Conservation (phyloP, 179 eudicot genomes). For the Amaranthus tricolor region DNA sequence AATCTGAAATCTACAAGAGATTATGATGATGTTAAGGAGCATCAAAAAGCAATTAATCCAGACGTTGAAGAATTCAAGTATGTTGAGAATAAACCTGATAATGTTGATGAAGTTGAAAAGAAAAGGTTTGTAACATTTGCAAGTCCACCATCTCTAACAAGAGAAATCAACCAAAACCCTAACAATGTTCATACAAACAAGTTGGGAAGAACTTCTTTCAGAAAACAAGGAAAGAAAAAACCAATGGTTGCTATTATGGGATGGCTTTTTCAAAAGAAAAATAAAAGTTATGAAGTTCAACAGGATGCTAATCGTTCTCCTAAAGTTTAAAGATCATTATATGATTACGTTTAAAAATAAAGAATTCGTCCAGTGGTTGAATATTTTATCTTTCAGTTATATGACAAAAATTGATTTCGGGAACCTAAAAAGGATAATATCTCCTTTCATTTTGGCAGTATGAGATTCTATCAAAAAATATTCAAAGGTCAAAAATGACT, state of each 20-base stretch:
- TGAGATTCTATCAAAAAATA: too few species aligned
- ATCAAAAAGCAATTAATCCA: conserved; percentile 16
- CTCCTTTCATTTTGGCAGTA: too few species aligned
- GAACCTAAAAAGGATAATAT: too few species aligned
- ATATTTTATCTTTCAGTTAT: too few species aligned
- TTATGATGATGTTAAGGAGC: too few species aligned
- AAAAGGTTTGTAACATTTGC: conserved; percentile 75
- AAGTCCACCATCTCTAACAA: conserved; percentile 47
- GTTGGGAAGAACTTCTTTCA: conserved; percentile 51
- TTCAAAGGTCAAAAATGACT: too few species aligned
- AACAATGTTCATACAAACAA: conserved; percentile 20
- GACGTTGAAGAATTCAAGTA: conserved; percentile 57
- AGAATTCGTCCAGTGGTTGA: too few species aligned
- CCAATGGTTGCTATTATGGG: conserved; percentile 39
- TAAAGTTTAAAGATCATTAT: not conserved
- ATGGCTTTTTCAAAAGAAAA: conserved; percentile 52
- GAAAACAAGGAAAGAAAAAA: conserved; percentile 54
- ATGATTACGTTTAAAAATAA: too few species aligned
- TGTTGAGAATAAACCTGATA: conserved; percentile 24
- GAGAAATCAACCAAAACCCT: conserved; percentile 27
- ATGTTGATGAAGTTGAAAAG: conserved; percentile 47
- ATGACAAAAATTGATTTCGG: too few species aligned
- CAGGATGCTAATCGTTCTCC: conserved; percentile 15
- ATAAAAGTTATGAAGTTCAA: conserved; percentile 24
- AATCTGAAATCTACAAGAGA: conserved; percentile 37